Conservation (phyloP, 768 basidiomycete species). For the Tremella yokohamensis region DNA sequence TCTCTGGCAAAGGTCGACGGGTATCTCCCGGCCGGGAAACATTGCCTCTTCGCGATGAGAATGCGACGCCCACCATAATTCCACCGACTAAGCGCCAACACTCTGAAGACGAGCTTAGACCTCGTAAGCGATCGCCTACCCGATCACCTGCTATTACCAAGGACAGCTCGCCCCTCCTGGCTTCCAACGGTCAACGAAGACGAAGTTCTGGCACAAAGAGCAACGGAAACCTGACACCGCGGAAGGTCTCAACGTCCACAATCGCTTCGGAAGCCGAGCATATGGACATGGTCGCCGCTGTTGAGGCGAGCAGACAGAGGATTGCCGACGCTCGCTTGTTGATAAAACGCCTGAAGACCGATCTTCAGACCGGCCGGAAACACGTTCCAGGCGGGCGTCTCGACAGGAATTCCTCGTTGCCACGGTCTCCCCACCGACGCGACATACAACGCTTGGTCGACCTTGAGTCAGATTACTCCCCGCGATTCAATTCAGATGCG, state of each 20-base stretch:
- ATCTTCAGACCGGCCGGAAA: constrained; percentile 52
- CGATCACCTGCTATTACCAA: constrained; percentile 27
- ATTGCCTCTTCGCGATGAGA: constrained; percentile 31
- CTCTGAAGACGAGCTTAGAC: constrained; percentile 43
- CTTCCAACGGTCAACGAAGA: neutral
- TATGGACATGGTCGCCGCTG: constrained; percentile 19
- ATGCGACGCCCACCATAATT: constrained; percentile 12
- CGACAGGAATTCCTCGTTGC: constrained; percentile 34
- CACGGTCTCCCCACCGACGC: constrained; percentile 49
- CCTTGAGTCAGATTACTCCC: constrained; percentile 17
- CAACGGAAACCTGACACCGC: constrained; percentile 10
- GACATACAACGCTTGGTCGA: constrained; percentile 46
- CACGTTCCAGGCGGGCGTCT: constrained; percentile 19
- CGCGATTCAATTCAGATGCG: constrained; percentile 25
- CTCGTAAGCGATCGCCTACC: constrained; percentile 42
- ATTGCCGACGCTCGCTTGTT: constrained; percentile 66
- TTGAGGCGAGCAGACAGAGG: constrained; percentile 15
- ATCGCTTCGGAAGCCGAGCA: constrained; percentile 14
- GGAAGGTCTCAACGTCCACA: constrained; percentile 10
- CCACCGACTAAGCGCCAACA: constrained; percentile 37
- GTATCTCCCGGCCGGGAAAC: constrained; percentile 43
- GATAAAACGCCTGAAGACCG: constrained; percentile 71
- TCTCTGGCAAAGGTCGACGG: constrained; percentile 38
- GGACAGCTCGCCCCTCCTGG: neutral
- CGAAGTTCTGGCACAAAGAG: constrained; percentile 6